Evolutionary conservation across 805 yeast species (phyloP).

Genomic region (Naumovozyma castellii): DNA sequence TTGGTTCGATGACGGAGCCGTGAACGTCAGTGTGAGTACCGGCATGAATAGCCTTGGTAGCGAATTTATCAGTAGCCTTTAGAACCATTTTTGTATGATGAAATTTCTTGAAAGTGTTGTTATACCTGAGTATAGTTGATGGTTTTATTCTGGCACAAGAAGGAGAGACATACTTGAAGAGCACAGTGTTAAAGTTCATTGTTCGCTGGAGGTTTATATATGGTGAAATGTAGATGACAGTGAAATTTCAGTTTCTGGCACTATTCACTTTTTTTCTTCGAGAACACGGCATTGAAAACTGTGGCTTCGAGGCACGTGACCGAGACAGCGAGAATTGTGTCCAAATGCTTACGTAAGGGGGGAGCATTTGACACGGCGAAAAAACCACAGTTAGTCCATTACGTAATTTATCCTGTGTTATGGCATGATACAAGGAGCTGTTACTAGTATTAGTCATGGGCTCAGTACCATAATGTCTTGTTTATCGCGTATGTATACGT

Average conservation of each 20-base stretch:
- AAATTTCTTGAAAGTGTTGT: neutral
- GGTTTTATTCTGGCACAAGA: neutral
- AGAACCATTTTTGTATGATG: constrained; percentile 14
- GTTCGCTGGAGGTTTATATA: neutral
- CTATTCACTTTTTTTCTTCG: no score
- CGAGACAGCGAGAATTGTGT: no score
- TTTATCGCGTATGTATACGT: no score
- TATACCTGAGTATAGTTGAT: neutral
- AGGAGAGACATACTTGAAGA: neutral
- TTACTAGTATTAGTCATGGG: no score
- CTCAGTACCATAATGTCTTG: no score
- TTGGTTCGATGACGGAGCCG: constrained; percentile 82
- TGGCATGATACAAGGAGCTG: no score
- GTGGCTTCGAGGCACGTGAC: no score
- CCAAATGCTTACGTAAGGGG: neutral
- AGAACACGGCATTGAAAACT: neutral
- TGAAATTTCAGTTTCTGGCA: no score
- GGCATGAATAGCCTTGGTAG: constrained; percentile 76
- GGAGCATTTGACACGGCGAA: no score
- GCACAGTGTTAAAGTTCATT: neutral
- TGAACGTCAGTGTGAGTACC: constrained; percentile 68
- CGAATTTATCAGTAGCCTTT: constrained; percentile 38
- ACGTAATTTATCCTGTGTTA: no score
- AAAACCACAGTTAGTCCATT: no score
- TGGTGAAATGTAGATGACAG: neutral